These are phyloP conservation scores for Ophiostoma montium DNA, from an alignment of 2,329 filamentous ascomycete genomes.

Conservation along the genomic window DNA sequence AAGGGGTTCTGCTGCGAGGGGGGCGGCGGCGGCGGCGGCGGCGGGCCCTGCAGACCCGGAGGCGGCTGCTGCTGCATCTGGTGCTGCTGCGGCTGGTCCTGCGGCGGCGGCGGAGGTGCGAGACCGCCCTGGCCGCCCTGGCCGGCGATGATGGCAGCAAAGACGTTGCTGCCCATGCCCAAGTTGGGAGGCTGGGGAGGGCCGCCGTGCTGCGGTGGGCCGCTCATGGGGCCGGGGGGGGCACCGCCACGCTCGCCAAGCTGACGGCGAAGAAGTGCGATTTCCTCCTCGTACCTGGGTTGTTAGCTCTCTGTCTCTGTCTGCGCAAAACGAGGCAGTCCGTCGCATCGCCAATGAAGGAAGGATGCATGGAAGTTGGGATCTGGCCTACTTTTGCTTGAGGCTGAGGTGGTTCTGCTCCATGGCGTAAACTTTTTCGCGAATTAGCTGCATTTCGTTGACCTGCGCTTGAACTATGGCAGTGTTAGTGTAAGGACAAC, in stretches of 20 bases:
- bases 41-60: constrained; percentile 43
- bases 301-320: not conserved
- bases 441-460: constrained; percentile 86
- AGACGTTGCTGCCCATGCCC: constrained; percentile 81
- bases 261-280: constrained; percentile 72
- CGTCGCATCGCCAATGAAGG: not conserved
- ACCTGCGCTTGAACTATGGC: constrained; percentile 70
- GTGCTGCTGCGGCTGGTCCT: constrained; percentile 43
- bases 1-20: constrained; percentile 57
- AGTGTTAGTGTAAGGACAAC: constrained; percentile 9
- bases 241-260: constrained; percentile 61
- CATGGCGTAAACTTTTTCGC: constrained; percentile 84
- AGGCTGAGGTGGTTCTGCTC: constrained; percentile 80
- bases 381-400: constrained; percentile 68
- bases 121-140: constrained; percentile 69
- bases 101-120: constrained; percentile 60
- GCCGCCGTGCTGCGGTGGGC: constrained; percentile 59
- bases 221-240: constrained; percentile 44
- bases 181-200: constrained; percentile 80
- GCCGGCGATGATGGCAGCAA: constrained; percentile 91
- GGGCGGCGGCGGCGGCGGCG: constrained; percentile 41
- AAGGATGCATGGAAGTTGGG: too few species aligned
- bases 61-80: constrained; percentile 69
- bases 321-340: not conserved
- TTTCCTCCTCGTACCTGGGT: constrained; percentile 81